A percentile compares a stretch with the other conserved stretches of the same genome.
Evolutionary conservation across 2,329 filamentous ascomycete genomes (phyloP).

Genomic region (Monilinia laxa): DNA sequence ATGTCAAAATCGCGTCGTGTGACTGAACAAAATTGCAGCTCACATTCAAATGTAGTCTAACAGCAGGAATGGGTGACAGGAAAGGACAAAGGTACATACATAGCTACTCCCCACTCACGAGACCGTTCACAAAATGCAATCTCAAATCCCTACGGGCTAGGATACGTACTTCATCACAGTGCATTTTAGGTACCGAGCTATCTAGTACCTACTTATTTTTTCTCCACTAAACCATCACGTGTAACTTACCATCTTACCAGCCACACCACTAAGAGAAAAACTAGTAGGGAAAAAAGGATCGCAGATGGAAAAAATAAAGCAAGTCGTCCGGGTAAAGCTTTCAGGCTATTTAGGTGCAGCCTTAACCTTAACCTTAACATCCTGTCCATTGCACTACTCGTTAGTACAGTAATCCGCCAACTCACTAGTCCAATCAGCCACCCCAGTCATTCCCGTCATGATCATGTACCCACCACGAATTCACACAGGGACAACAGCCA

Average conservation of each 20-base stretch:
- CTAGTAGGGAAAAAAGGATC: slow-evolving; percentile 8
- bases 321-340: slow-evolving; percentile 19
- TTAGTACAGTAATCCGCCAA: neutral
- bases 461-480: neutral
- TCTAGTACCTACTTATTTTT: too few species aligned
- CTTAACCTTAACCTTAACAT: slow-evolving; percentile 4
- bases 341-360: slow-evolving; percentile 1
- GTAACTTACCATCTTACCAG: neutral
- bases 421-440: neutral
- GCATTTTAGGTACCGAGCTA: too few species aligned
- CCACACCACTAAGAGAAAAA: neutral
- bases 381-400: neutral
- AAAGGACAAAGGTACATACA: neutral
- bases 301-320: neutral
- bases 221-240: neutral
- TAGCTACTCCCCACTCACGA: neutral
- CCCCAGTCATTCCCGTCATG: neutral
- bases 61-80: neutral
- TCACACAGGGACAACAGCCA: neutral
- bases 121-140: too few species aligned
- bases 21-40: neutral
- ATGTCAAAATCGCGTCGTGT: neutral
- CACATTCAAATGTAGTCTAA: neutral
- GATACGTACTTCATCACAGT: too few species aligned
- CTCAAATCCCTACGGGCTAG: too few species aligned